Evolutionary conservation across 768 basidiomycete genomes (phyloP), one percentile per base, ranked within the genome.

Genomic region (Kwoniella shandongensis): DNA sequence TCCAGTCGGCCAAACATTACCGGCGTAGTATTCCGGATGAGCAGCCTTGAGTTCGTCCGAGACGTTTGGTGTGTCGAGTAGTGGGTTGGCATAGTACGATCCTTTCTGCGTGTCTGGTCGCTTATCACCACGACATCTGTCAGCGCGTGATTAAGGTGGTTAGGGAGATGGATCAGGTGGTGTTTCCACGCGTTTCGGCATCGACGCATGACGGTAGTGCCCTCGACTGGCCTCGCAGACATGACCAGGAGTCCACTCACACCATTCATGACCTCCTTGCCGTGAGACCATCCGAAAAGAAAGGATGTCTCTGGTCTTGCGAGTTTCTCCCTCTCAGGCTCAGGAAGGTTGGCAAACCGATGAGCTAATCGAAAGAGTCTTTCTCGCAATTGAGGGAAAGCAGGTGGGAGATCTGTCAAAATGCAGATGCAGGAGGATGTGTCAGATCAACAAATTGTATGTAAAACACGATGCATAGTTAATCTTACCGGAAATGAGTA

Each of bases 251-350:
- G 27, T n/a, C 7, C 2, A 52, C 74, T 61, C 51, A 76, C 75
- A 13, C 93, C 93, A 69, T 97, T 97, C 92, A 97, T 96, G 44
- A 93, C 84, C 81, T 97, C 94, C 85, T 97, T 96, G 52, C 94
- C 94, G 77, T 94, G 89, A 41, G 88, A 89, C 94, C 94, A 98
- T n/a, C 94, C 94, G 76, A 92, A 97, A 87, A 88, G 88, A 70
- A 90, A 96, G 54, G 82, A 83, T 65, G 85, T 88, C 23, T 76
- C 78, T 1, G 85, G 79, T 76, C 92, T 86, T 20, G 85, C 82
- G 68, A 89, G 89, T 52, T 82, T 83, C 73, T 96, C 91, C 44
- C 88, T 81, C 17, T 77, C 76, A 17, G 75, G 69, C 53, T 87
- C 85, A 26, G 87, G 84, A 10, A 94, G 79, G 22, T 81, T 80